Conservation (phyloP, 768 basidiomycete genomes). For the Rhodosporidiobolus sp. region DNA sequence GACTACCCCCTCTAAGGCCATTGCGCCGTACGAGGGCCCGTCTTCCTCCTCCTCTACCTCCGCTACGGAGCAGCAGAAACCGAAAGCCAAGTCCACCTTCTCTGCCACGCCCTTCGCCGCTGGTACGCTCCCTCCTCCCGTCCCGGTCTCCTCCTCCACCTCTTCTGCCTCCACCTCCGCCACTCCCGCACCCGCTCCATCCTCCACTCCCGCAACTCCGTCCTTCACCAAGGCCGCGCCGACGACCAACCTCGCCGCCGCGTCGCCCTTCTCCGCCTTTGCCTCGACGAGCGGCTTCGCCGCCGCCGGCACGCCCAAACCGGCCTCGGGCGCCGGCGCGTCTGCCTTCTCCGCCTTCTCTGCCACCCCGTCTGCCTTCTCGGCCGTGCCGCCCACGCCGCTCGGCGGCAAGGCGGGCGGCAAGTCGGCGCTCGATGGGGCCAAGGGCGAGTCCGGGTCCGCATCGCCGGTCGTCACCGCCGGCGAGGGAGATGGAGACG, state of each 20-base stretch:
- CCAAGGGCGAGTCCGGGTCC: not conserved
- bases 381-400: constrained; percentile 17
- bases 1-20: not conserved
- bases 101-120: constrained; percentile 24
- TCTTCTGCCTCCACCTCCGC: not conserved
- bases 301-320: constrained; percentile 1
- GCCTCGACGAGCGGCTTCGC: constrained; percentile 36
- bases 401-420: not conserved
- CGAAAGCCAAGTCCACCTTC: constrained; percentile 28
- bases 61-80: constrained; percentile 26
- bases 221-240: constrained; percentile 22
- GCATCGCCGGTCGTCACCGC: not conserved
- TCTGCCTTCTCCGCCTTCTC: constrained; percentile 19
- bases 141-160: not conserved
- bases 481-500: constrained; percentile 2
- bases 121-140: constrained; percentile 8
- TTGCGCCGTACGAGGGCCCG: not conserved
- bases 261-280: constrained; percentile 32
- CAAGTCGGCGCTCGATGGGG: not conserved
- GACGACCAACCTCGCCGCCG: constrained; percentile 15
- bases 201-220: not conserved
- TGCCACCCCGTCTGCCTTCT: constrained; percentile 28
- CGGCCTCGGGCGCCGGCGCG: not conserved
- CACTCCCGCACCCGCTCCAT: not conserved
- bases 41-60: not conserved